A percentile compares a stretch with the other conserved stretches of the same genome.
phyloP scores from a whole-genome alignment of 805 yeast species.

The Yarrowia sp. region DNA sequence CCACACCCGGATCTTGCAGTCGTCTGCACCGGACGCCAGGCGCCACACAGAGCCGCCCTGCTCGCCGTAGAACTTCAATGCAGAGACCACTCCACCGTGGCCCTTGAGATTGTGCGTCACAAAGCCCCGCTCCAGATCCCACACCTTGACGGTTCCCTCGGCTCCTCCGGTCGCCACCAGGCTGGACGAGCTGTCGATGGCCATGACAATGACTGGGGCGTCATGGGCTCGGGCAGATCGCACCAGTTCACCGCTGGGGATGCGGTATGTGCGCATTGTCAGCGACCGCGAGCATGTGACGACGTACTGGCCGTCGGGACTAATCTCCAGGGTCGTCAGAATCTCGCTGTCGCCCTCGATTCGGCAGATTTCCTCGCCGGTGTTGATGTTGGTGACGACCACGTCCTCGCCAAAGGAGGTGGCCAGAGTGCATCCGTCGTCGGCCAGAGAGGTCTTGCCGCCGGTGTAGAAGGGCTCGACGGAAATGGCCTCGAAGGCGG shows the following conservation, averaged over 20 bases:
- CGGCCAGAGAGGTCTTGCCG: constrained; percentile 70
- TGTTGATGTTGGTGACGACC: constrained; percentile 59
- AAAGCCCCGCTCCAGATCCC: constrained; percentile 86
- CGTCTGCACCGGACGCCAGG: constrained; percentile 69
- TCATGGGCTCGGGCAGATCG: constrained; percentile 44
- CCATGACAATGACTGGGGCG: constrained; percentile 78
- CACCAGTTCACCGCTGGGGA: constrained; percentile 39
- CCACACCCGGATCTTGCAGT: constrained; percentile 57
- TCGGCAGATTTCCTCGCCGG: constrained; percentile 56
- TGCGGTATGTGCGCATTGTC: constrained; percentile 64
- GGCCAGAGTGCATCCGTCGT: constrained; percentile 62
- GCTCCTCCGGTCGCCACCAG: constrained; percentile 92
- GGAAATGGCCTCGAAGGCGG: constrained; percentile 47
- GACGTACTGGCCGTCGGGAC: constrained; percentile 70
- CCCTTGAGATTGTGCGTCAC: constrained; percentile 90
- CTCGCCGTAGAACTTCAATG: constrained; percentile 72
- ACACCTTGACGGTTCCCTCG: constrained; percentile 86
- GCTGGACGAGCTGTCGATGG: constrained; percentile 77
- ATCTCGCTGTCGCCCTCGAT: constrained; percentile 83
- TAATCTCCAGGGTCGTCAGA: constrained; percentile 68
- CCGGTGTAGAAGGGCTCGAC: constrained; percentile 87
- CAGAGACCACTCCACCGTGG: constrained; percentile 84
- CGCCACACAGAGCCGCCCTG: constrained; percentile 64
- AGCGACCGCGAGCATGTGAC: constrained; percentile 82
- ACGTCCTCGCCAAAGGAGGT: constrained; percentile 79